These are phyloP conservation scores for Hirschfeldia incana DNA, from an alignment of 345 rosid species.

Conservation along the genomic window DNA sequence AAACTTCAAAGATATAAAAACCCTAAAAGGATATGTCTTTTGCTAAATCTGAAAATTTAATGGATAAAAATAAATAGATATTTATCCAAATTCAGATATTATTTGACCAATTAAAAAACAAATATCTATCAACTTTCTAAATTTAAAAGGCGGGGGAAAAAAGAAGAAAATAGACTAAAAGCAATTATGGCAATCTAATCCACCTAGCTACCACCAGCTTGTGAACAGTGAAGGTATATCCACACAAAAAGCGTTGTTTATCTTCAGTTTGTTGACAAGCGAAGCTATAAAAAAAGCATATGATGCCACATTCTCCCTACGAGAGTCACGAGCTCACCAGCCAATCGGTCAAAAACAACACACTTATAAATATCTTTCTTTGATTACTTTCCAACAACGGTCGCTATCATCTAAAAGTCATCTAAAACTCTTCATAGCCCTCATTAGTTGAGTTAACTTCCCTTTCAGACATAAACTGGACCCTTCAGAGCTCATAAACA, in stretches of 20 bases:
- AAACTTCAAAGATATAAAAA: not conserved
- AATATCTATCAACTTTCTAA: conserved; percentile 1
- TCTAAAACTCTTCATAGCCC: conserved; percentile 4
- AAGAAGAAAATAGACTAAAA: not conserved
- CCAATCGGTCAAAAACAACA: conserved; percentile 21
- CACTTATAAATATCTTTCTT: conserved; percentile 19
- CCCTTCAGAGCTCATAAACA: conserved; percentile 7
- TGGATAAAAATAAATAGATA: not conserved
- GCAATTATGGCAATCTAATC: conserved; percentile 12
- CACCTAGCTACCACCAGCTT: conserved; percentile 16
- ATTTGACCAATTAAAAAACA: not conserved
- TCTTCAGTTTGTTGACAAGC: conserved; percentile 21
- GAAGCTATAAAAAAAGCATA: not conserved
- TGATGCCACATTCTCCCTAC: conserved; percentile 22
- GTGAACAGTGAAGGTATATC: not conserved
- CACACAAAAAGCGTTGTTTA: conserved; percentile 25
- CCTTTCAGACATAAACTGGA: conserved; percentile 4
- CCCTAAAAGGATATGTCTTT: not conserved
- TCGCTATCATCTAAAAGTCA: conserved; percentile 32
- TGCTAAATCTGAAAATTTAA: not conserved
- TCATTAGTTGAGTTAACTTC: not conserved
- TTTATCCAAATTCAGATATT: not conserved
- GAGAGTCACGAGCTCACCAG: conserved; percentile 23
- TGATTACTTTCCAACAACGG: not conserved
- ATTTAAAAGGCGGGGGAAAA: not conserved